Conservation (phyloP, 805 yeast species). For the Yamadazyma olivae region DNA sequence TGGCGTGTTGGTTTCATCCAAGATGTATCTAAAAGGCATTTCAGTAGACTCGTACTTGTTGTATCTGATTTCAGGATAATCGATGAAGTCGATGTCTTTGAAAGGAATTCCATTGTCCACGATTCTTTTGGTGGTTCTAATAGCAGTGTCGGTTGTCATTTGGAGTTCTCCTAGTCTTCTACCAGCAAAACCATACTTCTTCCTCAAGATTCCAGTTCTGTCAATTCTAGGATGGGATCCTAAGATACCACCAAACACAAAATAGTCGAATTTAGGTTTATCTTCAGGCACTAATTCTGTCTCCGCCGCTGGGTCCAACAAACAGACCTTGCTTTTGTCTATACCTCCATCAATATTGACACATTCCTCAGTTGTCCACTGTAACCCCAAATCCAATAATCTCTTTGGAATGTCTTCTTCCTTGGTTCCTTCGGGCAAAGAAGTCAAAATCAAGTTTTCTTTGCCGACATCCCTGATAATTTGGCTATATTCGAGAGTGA, state of each 20-base stretch:
- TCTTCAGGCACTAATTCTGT: conserved; percentile 74
- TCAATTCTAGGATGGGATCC: conserved; percentile 95
- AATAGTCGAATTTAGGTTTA: conserved; percentile 65
- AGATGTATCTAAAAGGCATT: conserved; percentile 93
- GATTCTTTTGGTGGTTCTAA: conserved; percentile 83
- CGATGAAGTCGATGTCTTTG: conserved; percentile 78
- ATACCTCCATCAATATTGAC: conserved; percentile 48
- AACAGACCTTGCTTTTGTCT: conserved; percentile 57
- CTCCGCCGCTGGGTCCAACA: conserved; percentile 85
- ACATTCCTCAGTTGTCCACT: conserved; percentile 80
- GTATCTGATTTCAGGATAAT: conserved; percentile 91
- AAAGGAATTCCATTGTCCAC: conserved; percentile 56
- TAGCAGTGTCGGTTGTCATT: conserved; percentile 98
- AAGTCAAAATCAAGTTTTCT: conserved; percentile 70
- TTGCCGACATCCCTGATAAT: conserved; percentile 81
- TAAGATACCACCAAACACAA: conserved; percentile 93
- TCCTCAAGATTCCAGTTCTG: conserved; percentile 84
- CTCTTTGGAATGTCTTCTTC: conserved; percentile 61
- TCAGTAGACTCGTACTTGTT: conserved; percentile 89
- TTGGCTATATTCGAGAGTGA: conserved; percentile 77
- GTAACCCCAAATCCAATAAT: conserved; percentile 59
- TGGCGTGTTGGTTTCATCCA: conserved; percentile 63
- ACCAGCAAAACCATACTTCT: conserved; percentile 79
- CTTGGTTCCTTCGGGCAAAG: conserved; percentile 65
- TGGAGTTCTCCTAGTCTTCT: conserved; percentile 84